phyloP scores from a whole-genome alignment of 2,329 filamentous ascomycete genomes.

The Elsinoe australis region DNA sequence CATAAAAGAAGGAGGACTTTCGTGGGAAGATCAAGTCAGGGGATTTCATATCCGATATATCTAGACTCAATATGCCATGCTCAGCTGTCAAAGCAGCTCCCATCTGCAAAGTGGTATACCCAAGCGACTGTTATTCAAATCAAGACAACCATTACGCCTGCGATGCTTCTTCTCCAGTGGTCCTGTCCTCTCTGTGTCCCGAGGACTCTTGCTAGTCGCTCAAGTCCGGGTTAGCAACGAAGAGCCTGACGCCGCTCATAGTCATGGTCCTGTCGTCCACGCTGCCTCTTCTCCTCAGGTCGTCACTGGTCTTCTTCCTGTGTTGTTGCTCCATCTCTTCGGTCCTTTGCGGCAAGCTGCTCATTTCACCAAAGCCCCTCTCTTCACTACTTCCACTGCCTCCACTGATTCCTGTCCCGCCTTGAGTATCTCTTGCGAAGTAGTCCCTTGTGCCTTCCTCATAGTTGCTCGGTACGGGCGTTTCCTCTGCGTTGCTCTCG shows the following conservation, averaged over 20 bases:
- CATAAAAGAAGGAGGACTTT: too few relatives aligned
- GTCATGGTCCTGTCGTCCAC: constrained; percentile 77
- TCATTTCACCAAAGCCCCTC: constrained; percentile 46
- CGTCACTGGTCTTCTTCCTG: constrained; percentile 60
- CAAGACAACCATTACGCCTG: constrained; percentile 5
- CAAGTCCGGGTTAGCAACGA: constrained; percentile 77
- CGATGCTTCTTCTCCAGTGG: neutral
- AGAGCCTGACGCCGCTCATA: constrained; percentile 61
- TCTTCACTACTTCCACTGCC: constrained; percentile 42
- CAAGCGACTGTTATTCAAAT: constrained; percentile 13
- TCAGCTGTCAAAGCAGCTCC: constrained; percentile 1
- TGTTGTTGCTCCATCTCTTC: constrained; percentile 45
- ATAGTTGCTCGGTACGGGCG: constrained; percentile 37
- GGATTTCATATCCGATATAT: constrained; percentile 10
- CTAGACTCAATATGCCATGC: constrained; percentile 13
- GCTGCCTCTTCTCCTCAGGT: constrained; percentile 67
- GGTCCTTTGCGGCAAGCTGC: constrained; percentile 41
- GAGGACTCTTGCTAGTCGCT: constrained; percentile 28
- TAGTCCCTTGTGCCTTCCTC: constrained; percentile 33
- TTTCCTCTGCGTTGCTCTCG: constrained; percentile 33
- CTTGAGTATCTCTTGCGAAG: constrained; percentile 32
- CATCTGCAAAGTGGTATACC: constrained; percentile 17
- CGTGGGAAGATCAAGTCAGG: too few relatives aligned
- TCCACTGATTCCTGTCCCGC: constrained; percentile 36
- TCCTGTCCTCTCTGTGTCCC: too few relatives aligned